A percentile compares a stretch with the other conserved stretches of the same genome.
Evolutionary conservation across 495 filamentous ascomycete species (phyloP).

Genomic region (Viridothelium virens): DNA sequence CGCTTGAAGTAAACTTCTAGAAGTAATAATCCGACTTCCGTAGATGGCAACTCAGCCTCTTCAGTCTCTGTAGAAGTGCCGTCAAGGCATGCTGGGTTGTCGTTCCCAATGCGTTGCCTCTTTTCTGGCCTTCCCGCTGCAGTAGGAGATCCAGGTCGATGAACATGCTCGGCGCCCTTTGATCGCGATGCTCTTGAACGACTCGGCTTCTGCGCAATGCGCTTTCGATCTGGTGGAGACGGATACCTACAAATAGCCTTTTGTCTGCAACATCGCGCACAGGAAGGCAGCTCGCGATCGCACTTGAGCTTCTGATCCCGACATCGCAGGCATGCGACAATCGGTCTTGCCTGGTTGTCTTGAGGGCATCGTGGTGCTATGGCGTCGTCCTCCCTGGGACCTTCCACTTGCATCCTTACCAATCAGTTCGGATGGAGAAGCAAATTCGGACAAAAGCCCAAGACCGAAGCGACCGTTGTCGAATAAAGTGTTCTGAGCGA

Average conservation of each 20-base stretch:
- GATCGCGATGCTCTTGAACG: slow-evolving; percentile 9
- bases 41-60: slow-evolving; percentile 13
- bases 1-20: slow-evolving; percentile 14
- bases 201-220: slow-evolving; percentile 12
- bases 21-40: slow-evolving; percentile 13
- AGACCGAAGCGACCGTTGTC: not conserved
- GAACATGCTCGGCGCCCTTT: slow-evolving; percentile 10
- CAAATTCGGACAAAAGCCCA: not conserved
- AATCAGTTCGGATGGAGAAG: not conserved
- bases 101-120: slow-evolving; percentile 11
- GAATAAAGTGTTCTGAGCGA: not conserved
- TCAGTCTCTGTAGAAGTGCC: slow-evolving; percentile 1
- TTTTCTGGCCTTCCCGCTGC: not conserved
- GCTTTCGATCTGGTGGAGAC: slow-evolving; percentile 12
- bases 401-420: slow-evolving; percentile 10
- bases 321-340: slow-evolving; percentile 13
- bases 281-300: slow-evolving; percentile 13
- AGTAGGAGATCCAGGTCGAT: slow-evolving; percentile 6
- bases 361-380: slow-evolving; percentile 7
- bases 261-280: slow-evolving; percentile 13
- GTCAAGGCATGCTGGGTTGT: not conserved
- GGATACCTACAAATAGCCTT: slow-evolving; percentile 13
- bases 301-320: slow-evolving; percentile 14
- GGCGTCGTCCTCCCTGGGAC: slow-evolving; percentile 5
- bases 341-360: slow-evolving; percentile 2